phyloP scores from a whole-genome alignment of 371 early-diverging fungal species.

The Circinella minor region DNA sequence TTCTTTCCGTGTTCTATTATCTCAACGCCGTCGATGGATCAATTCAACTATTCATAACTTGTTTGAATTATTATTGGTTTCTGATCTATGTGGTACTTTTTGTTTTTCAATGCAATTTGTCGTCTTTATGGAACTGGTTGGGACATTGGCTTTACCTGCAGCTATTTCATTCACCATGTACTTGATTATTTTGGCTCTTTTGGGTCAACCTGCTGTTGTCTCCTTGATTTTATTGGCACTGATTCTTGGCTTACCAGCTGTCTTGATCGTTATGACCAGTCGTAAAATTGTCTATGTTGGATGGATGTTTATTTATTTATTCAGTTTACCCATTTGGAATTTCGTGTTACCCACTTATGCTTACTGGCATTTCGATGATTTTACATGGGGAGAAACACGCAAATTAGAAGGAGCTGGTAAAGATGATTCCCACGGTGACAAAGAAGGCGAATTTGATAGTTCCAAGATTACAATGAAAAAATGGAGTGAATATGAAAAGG shows the following conservation, averaged over 20 bases:
- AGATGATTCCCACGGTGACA: slow-evolving; percentile 73
- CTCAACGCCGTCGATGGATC: slow-evolving; percentile 83
- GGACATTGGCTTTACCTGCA: slow-evolving; percentile 83
- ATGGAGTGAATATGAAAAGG: slow-evolving; percentile 74
- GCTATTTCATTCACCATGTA: slow-evolving; percentile 77
- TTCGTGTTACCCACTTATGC: slow-evolving; percentile 95
- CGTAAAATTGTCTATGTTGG: slow-evolving; percentile 89
- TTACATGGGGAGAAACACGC: slow-evolving; percentile 97
- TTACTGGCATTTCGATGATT: slow-evolving; percentile 99
- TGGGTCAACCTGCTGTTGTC: slow-evolving; percentile 66
- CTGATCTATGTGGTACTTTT: slow-evolving; percentile 87
- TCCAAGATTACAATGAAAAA: slow-evolving; percentile 62
- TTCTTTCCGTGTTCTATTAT: slow-evolving; percentile 76
- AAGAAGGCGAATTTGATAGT: slow-evolving; percentile 77
- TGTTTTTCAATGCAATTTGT: slow-evolving; percentile 93
- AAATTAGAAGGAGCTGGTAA: slow-evolving; percentile 88
- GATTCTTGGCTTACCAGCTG: slow-evolving; percentile 82
- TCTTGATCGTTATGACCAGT: slow-evolving; percentile 89
- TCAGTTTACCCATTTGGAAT: slow-evolving; percentile 96
- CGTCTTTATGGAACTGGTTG: slow-evolving; percentile 83
- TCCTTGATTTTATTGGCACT: slow-evolving; percentile 73
- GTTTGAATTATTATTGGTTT: slow-evolving; percentile 83
- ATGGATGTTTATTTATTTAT: slow-evolving; percentile 94
- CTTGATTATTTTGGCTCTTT: slow-evolving; percentile 51
- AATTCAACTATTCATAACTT: slow-evolving; percentile 64